Base-by-base conservation (phyloP, 1,284 basidiomycete genomes). In the Phlebopus sp. region DNA sequence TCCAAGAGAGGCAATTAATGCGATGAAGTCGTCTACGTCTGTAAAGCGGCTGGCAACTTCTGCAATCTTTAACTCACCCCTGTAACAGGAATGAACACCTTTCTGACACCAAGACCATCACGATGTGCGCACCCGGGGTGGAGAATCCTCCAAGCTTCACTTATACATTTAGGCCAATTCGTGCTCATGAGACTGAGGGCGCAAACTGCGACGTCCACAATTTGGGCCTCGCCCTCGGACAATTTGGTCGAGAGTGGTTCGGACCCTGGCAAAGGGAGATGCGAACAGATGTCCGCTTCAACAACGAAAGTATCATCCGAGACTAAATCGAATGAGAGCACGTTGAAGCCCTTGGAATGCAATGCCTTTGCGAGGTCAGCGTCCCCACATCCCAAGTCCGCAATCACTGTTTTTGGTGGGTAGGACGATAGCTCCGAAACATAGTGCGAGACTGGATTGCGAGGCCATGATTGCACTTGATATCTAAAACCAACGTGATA, bases 111-210 rank as follows among this genome's bases (percentile, higher is more conserved):
- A 41, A 52, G 36, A 41, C 41, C 44, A 46, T 46, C 36, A 50
- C n/a, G 44, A 47, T 19, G 25, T 40, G 76, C 87, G 62, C 60
- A 95, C 93, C 81, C 82, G 11, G 76, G 68, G 62, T 84, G 86
- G 35, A 99, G 72, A 27, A 99, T 81, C 50, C 97, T 75, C 78
- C 90, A 90, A 3, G 90, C 90, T 67, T 99, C 96, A 27, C 88
- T 76, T 31, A 98, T 78, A 64, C 92, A 94, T 19, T 78, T 79
- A 13, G 92, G 79, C 97, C 97, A 99, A 66, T 99, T 97, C 9
- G 86, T 92, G 31, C 92, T 91, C 97, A 99, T 99, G 52, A 99
- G 73, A 60, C 92, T 96, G 51, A 99, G 75, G 36, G 94, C 92
- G 65, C 94, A 99, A 23, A 99, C 86, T 1, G 85, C 93, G 5